Evolutionary conservation across 2,329 filamentous ascomycete species (phyloP).

Genomic region (Grosmannia huntii): DNA sequence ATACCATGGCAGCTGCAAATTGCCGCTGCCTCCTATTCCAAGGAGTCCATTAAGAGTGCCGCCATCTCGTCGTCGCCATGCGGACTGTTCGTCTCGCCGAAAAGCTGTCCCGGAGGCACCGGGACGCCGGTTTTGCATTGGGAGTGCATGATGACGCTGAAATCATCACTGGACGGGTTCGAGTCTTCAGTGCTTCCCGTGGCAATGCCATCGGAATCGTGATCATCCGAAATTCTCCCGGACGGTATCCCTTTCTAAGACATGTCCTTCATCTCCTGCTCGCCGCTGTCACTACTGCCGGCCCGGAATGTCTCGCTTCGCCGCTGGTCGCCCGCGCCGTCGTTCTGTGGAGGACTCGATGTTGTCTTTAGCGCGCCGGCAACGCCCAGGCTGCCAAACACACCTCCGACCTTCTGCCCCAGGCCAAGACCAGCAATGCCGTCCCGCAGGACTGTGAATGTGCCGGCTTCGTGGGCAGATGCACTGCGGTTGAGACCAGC

Average conservation of each 20-base stretch:
- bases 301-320: background rate
- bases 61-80: background rate
- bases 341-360: background rate
- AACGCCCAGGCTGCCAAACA: slow-evolving; percentile 11
- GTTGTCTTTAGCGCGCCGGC: background rate
- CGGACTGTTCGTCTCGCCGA: background rate
- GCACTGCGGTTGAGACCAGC: slow-evolving; percentile 7
- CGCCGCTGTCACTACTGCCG: slow-evolving; percentile 2
- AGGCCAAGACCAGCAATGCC: slow-evolving; percentile 13
- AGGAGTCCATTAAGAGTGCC: background rate
- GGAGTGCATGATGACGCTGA: background rate
- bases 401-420: slow-evolving; percentile 12
- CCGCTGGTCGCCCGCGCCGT: background rate
- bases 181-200: background rate
- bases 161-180: background rate
- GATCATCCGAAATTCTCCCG: background rate
- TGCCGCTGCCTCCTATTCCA: background rate
- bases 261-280: slow-evolving; percentile 12
- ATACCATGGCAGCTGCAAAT: background rate
- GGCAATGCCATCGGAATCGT: no score
- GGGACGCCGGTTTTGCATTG: background rate
- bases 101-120: background rate
- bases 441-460: slow-evolving; percentile 12
- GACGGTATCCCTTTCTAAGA: background rate
- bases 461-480: slow-evolving; percentile 8